These are phyloP conservation scores for Vitis labrusca DNA, from an alignment of 164 flowering plant species.

Conservation along the genomic window DNA sequence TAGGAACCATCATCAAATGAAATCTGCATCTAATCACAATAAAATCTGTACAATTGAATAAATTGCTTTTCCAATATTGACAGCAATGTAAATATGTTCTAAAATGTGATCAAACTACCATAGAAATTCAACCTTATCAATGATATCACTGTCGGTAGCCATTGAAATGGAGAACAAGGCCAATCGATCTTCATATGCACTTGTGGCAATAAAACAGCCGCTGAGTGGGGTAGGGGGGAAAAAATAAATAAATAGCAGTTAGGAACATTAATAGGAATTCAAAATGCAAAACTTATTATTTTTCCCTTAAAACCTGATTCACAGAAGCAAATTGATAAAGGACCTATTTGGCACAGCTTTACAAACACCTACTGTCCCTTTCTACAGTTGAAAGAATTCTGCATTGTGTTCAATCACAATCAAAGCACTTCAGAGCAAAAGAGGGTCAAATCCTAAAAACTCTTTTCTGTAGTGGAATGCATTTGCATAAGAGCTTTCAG, in stretches of 20 bases:
- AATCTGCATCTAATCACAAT: background rate
- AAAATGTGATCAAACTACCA: constrained; percentile 2
- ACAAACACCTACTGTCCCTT: too few species aligned
- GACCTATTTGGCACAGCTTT: too few species aligned
- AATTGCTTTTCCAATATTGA: background rate
- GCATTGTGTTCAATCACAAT: too few species aligned
- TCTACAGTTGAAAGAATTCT: too few species aligned
- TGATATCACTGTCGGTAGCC: constrained; percentile 50
- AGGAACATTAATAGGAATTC: constrained; percentile 8
- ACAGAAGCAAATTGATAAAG: too few species aligned
- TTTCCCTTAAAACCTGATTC: too few species aligned
- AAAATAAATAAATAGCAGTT: constrained; percentile 18
- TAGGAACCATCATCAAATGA: constrained; percentile 1
- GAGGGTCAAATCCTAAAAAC: too few species aligned
- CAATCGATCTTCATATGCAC: constrained; percentile 80
- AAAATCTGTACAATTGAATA: background rate
- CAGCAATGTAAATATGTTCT: background rate
- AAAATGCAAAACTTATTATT: too few species aligned
- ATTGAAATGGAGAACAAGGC: constrained; percentile 72
- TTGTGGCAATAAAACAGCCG: constrained; percentile 76
- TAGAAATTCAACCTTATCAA: constrained; percentile 59
- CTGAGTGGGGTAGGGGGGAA: constrained; percentile 32
- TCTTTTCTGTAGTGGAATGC: too few species aligned
- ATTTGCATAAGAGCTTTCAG: too few species aligned
- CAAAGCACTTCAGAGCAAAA: too few species aligned